Base-by-base conservation (phyloP, 163 green algal species). In the Scenedesmus sp. region DNA sequence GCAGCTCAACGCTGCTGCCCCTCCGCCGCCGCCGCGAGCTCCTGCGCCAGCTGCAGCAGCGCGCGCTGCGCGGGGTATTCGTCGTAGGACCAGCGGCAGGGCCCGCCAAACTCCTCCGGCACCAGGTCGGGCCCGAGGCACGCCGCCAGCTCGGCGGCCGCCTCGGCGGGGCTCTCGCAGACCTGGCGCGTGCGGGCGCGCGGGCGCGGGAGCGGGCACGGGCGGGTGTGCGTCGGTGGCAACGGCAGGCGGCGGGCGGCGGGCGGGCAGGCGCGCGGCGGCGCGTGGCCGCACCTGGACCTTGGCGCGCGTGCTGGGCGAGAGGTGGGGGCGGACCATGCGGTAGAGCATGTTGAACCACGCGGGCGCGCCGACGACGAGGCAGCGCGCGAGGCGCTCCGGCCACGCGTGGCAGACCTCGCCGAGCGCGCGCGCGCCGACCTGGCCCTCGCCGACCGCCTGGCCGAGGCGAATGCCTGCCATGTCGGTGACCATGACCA, bases 301-400 rank as follows among this genome's bases (percentile, higher is more conserved):
- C 39, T 83, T 83, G 28, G 64, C 75, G 18, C 75, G 56, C 15
- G 75, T 83, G 31, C 22, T 54, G 2, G 58, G 48, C 24, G 64
- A 53, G 56, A 83, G 64, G n/a, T 72, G 65, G 18, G 75, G 64
- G 28, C 53, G 14, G 17, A 77, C 45, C 64, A 83, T 29, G 14
- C 65, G 36, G 34, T 53, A 77, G 17, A 77, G 31, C 64, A 77
- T 64, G 44, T 76, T 77, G 75, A 77, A 76, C 75, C 75, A 83
- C 26, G 28, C 39, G 28, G 75, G 75, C n/a, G 75, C 45, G 33
- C 47, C 60, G 20, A 83, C 34, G 29, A 83, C 54, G n/a, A 83
- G 44, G 47, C 63, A 77, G 9, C 65, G 53, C 24, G 29, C 22
- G 20, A 77, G 64, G 4, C 75, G 53, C 54, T 83, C 75, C 45